Evolutionary conservation across 352 stramenopile species (phyloP).

Genomic region (Peronospora tabacina): DNA sequence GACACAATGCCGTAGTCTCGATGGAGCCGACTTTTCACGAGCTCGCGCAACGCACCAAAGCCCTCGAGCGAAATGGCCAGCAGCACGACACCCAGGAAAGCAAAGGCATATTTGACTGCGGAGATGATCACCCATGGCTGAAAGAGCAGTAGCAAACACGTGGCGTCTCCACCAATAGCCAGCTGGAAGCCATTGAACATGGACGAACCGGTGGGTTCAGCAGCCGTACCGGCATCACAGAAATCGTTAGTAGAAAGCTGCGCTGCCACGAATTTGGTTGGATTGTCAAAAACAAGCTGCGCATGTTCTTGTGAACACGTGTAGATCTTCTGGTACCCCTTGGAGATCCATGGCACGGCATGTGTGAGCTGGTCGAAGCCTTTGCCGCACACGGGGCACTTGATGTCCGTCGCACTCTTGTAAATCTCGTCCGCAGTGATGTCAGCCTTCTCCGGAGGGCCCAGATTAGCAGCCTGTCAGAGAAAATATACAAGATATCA

Average conservation of each 20-base stretch:
- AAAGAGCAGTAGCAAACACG: conserved; percentile 72
- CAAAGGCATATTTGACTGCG: conserved; percentile 63
- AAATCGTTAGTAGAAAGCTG: conserved; percentile 34
- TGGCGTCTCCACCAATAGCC: conserved; percentile 45
- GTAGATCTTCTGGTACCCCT: conserved; percentile 67
- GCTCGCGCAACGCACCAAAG: conserved; percentile 48
- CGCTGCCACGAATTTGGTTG: conserved; percentile 36
- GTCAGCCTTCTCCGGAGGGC: conserved; percentile 34
- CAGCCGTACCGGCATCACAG: conserved; percentile 39
- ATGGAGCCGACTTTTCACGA: conserved; percentile 40
- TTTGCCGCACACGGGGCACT: conserved; percentile 61
- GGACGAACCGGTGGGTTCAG: conserved; percentile 44
- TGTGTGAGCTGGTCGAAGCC: conserved; percentile 53
- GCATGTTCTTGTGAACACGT: conserved; percentile 60
- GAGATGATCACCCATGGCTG: conserved; percentile 67
- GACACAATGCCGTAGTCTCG: conserved; percentile 45
- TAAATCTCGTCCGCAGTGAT: conserved; percentile 63
- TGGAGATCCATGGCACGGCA: conserved; percentile 66
- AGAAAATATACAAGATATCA: conserved; percentile 3
- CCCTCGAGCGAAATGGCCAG: conserved; percentile 62
- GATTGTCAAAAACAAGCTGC: conserved; percentile 43
- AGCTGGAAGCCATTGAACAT: conserved; percentile 84
- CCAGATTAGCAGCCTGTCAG: conserved; percentile 31
- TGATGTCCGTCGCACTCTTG: conserved; percentile 47
- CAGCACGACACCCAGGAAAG: conserved; percentile 62